Conservation (phyloP, 768 basidiomycete genomes). For the Boletus rufocinnamomeus region DNA sequence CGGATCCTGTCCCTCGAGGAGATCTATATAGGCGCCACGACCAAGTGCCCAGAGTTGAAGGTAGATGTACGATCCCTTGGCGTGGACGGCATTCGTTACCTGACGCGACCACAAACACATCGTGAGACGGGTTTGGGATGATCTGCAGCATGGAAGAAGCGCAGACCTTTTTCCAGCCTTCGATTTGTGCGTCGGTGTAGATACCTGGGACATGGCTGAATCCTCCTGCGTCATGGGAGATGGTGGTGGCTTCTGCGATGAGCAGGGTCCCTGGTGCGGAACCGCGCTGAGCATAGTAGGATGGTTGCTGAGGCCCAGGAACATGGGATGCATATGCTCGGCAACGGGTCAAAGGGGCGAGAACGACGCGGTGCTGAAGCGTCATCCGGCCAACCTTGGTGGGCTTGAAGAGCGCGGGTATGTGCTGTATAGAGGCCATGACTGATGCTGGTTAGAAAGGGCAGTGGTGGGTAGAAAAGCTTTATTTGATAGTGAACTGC, state of each 20-base stretch:
- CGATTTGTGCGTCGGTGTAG: slow-evolving; percentile 59
- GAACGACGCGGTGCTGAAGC: slow-evolving; percentile 52
- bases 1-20: slow-evolving; percentile 36
- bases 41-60: slow-evolving; percentile 60
- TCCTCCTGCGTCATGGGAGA: slow-evolving; percentile 52
- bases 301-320: slow-evolving; percentile 38
- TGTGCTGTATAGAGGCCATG: slow-evolving; percentile 6
- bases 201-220: slow-evolving; percentile 58
- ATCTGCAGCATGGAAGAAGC: too few species aligned
- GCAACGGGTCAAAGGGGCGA: slow-evolving; percentile 54
- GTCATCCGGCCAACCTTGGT: slow-evolving; percentile 43
- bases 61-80: slow-evolving; percentile 48
- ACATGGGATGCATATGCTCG: slow-evolving; percentile 40
- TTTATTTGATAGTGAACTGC: neutral
- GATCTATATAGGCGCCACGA: slow-evolving; percentile 39
- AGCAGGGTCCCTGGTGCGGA: slow-evolving; percentile 52
- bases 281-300: slow-evolving; percentile 54
- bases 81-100: slow-evolving; percentile 61
- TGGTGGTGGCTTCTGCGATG: slow-evolving; percentile 58
- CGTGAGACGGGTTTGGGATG: neutral
- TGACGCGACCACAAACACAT: slow-evolving; percentile 16
- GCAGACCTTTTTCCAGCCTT: slow-evolving; percentile 48
- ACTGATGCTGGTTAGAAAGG: neutral
- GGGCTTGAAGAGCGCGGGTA: slow-evolving; percentile 45
- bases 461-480: neutral